Evolutionary conservation across 2,329 filamentous ascomycete species (phyloP), one percentile per base, ranked within the genome.

Genomic region (Pseudogymnoascus sp.): DNA sequence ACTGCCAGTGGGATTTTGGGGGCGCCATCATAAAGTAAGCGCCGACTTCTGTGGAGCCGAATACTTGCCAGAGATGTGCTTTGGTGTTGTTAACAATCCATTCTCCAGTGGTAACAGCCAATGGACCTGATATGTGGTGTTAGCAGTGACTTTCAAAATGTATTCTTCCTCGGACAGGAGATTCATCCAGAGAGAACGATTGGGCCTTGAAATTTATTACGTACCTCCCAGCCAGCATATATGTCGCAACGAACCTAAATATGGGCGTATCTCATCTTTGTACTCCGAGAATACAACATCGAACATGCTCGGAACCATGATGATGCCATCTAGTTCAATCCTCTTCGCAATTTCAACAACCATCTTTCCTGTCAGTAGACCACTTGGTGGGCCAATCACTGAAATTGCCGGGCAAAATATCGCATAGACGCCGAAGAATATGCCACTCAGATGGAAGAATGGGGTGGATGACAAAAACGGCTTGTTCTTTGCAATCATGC

Each of bases 21-120:
- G 72, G 56, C 62, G 67, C 8, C 66, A 62, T 61, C 66, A 69
- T 5, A 9, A 62, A 14, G 65, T 69, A 2, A 68, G 62, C 0
- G 3, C 69, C 66, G 3, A 68, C 66, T 62, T 77, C 75, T 1
- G 75, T 77, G 0, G 70, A 66, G 0, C 75, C 75, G 5, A 74
- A 65, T 12, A 66, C 63, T 60, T 68, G 67, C 63, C 65, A 67
- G 18, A 68, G 63, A 7, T 72, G 16, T 68, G 59, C 2, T 8
- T 65, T 68, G 1, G 72, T 72, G 38, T 70, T 69, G 0, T 64
- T 65, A 18, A 56, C 65, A 6, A 74, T 68, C n/a, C 70, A 66
- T 2, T 75, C 71, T 4, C 74, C 75, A 0, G 70, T 69, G 5
- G 62, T 60, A 25, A 68, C 64, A 5, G 71, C 70, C 2, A 71